Evolutionary conservation across 176 grass and related monocot species (phyloP).

Genomic region (Ensete ventricosum): DNA sequence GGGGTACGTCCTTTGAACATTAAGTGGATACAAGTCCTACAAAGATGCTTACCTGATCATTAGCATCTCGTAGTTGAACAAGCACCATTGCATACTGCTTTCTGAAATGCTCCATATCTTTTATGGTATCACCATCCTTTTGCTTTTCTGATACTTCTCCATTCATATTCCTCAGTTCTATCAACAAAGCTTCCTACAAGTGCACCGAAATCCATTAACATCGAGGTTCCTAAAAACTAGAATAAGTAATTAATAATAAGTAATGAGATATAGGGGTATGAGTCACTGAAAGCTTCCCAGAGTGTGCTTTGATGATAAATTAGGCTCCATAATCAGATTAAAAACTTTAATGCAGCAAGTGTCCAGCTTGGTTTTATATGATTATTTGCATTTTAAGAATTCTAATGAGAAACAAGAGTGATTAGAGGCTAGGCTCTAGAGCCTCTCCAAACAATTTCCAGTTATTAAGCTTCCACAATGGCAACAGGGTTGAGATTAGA

Average conservation of each 20-base stretch:
- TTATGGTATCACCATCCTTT: constrained; percentile 59
- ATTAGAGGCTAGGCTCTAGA: too few relatives aligned
- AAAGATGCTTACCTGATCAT: constrained; percentile 57
- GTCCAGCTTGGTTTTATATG: too few relatives aligned
- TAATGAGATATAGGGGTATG: background rate
- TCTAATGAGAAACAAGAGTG: too few relatives aligned
- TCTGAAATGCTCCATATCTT: constrained; percentile 81
- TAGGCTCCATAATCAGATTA: background rate
- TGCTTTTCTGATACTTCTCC: constrained; percentile 91
- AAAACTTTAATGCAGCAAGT: too few relatives aligned
- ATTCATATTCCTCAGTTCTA: constrained; percentile 95
- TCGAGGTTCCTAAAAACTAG: background rate
- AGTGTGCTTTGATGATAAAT: background rate
- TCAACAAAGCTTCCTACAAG: constrained; percentile 77
- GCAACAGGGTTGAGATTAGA: too few relatives aligned
- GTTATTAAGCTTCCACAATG: too few relatives aligned
- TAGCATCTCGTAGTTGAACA: constrained; percentile 87
- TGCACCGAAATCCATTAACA: background rate
- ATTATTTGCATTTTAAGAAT: too few relatives aligned
- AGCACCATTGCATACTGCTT: constrained; percentile 90
- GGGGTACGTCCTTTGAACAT: background rate
- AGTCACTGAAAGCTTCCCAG: background rate
- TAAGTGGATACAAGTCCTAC: background rate
- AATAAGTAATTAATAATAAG: background rate
- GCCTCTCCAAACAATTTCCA: too few relatives aligned